Evolutionary conservation across 2,329 filamentous ascomycete genomes (phyloP), one percentile per base, ranked within the genome.

Genomic region (Sclerotiophoma versabilis): DNA sequence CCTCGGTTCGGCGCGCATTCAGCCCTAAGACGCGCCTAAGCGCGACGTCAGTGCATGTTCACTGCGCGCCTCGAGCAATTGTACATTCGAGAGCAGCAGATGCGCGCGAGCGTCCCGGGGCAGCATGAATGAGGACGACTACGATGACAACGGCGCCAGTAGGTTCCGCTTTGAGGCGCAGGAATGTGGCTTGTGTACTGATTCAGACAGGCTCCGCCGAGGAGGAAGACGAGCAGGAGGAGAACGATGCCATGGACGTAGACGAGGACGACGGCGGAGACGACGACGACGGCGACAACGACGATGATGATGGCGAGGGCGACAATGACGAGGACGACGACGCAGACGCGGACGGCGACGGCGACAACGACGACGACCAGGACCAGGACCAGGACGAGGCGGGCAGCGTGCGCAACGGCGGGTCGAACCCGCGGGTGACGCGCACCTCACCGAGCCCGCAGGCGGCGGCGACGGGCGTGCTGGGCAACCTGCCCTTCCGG

Each of bases 401-500:
- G 14, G 79, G 80, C 42, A 79, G 78, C 30, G n/a, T n/a, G n/a
- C n/a, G n/a, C n/a, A n/a, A n/a, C n/a, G n/a, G n/a, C n/a, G n/a
- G n/a, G n/a, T 73, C 74, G 26, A 81, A 83, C 45, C 79, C 79
- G 0, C 76, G 80, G 30, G 77, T 80, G 12, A 73, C 78, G 15
- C 71, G 81, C 49, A 81, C 79, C 3, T 80, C 81, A 1, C 77
- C 80, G 5, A 80, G 80, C 25, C 77, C 74, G 2, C 65, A 75
- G 57, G 61, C 70, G 54, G 76, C 63, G 14, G 68, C 61, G 33
- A 49, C 55, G 46, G 69, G 52, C 12, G 68, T 69, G 7, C 53
- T 66, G 64, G 71, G 70, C 63, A 59, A 66, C 44, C 76, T 75
- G 33, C 78, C 76, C 55, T 81, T 77, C 62, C 86, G 84, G 41